Evolutionary conservation across 1,139 yeast genomes (phyloP).

Genomic region (Geotrichum reessii): DNA sequence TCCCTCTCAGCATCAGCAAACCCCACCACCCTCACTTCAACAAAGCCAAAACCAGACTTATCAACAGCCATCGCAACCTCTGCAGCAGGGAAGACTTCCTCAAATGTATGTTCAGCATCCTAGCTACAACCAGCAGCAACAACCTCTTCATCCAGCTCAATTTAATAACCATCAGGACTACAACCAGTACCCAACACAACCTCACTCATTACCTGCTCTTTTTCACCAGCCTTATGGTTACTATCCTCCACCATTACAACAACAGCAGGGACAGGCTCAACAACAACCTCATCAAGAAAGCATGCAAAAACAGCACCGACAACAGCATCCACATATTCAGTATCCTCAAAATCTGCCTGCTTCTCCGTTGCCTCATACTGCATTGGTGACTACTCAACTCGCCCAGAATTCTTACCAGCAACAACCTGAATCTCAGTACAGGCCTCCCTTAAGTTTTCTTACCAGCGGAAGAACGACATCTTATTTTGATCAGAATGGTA

Average conservation of each 20-base stretch:
- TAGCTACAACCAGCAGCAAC: not conserved
- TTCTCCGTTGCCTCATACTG: not conserved
- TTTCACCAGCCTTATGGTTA: not conserved
- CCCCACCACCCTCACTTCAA: not conserved
- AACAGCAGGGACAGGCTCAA: not conserved
- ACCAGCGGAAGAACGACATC: not conserved
- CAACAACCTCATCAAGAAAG: not conserved
- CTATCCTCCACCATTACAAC: not conserved
- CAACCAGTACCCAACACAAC: not conserved
- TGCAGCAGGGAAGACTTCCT: not conserved
- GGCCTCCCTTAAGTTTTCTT: not conserved
- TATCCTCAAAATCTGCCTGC: not conserved
- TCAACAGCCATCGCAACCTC: not conserved
- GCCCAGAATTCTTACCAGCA: not conserved
- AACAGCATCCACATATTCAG: not conserved
- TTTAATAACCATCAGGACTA: not conserved
- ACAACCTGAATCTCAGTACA: not conserved
- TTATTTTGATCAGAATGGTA: conserved; percentile 9
- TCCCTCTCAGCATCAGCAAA: not conserved
- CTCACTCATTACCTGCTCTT: not conserved
- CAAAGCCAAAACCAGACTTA: not conserved
- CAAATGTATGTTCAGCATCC: not conserved
- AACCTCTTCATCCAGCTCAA: not conserved
- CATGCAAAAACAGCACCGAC: not conserved
- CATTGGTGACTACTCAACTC: not conserved